phyloP scores from a whole-genome alignment of 2,329 filamentous ascomycete genomes.

The Alternaria viburni region DNA sequence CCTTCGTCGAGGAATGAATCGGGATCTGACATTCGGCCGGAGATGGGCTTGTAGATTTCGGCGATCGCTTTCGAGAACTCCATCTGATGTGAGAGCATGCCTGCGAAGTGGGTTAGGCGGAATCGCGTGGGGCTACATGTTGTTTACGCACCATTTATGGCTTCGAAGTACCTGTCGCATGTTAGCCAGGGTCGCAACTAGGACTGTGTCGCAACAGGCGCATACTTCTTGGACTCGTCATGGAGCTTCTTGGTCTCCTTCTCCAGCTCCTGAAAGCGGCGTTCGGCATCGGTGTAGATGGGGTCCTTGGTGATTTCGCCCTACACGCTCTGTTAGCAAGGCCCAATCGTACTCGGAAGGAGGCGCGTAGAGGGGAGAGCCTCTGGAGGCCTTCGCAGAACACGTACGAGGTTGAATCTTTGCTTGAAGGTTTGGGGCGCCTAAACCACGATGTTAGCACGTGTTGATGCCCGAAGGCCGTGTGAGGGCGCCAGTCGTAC shows the following conservation, averaged over 20 bases:
- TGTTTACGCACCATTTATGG: constrained; percentile 76
- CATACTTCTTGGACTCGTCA: constrained; percentile 86
- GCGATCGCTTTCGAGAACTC: constrained; percentile 96
- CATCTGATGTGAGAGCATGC: constrained; percentile 97
- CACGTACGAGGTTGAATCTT: constrained; percentile 79
- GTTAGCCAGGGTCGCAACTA: constrained; percentile 25
- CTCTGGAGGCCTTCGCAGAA: neutral
- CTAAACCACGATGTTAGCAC: constrained; percentile 51
- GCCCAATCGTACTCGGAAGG: constrained; percentile 21
- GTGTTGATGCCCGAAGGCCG: constrained; percentile 13
- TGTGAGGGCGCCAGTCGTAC: constrained; percentile 59
- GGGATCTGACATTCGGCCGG: constrained; percentile 91
- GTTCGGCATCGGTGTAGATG: constrained; percentile 92
- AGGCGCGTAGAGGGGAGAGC: constrained; percentile 18
- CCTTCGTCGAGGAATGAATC: constrained; percentile 81
- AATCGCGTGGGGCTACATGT: neutral
- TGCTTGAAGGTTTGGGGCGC: constrained; percentile 90
- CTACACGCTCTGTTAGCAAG: constrained; percentile 40
- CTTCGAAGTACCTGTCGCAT: constrained; percentile 75
- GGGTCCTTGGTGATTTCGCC: constrained; percentile 95
- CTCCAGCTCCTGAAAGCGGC: constrained; percentile 92
- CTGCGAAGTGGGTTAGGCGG: constrained; percentile 47
- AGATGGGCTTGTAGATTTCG: constrained; percentile 98
- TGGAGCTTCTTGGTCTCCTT: constrained; percentile 95
- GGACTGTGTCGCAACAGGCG: neutral